Evolutionary conservation across 148 eudicot species (phyloP).

Genomic region (Fallopia convolvulus): DNA sequence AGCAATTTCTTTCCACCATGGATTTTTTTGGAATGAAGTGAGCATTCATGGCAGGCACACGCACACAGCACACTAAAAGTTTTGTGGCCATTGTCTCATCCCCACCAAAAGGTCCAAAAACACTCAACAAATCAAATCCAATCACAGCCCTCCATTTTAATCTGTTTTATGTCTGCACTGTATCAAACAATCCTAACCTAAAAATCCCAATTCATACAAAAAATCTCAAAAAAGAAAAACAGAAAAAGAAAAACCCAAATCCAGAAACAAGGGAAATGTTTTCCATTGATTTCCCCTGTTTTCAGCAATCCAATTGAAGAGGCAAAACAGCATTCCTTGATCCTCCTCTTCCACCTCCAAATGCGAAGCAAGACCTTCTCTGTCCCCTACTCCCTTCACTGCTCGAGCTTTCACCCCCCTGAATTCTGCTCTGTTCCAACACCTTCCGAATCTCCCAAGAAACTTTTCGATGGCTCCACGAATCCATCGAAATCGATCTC

Average conservation of each 20-base stretch:
- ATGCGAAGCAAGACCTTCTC: conserved; percentile 2
- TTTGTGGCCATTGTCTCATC: background rate
- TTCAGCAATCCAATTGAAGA: background rate
- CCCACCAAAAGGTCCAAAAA: background rate
- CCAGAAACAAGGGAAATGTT: background rate
- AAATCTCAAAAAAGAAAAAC: background rate
- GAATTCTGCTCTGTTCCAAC: background rate
- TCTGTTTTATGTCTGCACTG: background rate
- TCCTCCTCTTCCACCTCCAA: conserved; percentile 8
- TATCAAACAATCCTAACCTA: background rate
- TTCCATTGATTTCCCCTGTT: background rate
- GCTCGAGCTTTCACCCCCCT: background rate
- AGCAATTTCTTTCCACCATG: background rate
- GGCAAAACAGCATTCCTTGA: conserved; percentile 8
- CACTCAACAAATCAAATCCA: background rate
- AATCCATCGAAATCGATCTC: conserved; percentile 86
- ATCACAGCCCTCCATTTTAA: background rate
- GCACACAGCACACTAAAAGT: background rate
- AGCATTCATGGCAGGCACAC: background rate
- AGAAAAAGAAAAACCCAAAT: background rate
- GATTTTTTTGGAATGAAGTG: background rate
- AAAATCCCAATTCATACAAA: background rate
- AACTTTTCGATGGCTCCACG: conserved; percentile 43
- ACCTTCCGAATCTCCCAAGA: conserved; percentile 47
- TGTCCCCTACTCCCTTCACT: background rate